A percentile compares a stretch with the other conserved stretches of the same genome.
These are phyloP conservation scores for Trichoderma harzianum DNA, from an alignment of 2,329 filamentous ascomycete genomes.

Conservation along the genomic window DNA sequence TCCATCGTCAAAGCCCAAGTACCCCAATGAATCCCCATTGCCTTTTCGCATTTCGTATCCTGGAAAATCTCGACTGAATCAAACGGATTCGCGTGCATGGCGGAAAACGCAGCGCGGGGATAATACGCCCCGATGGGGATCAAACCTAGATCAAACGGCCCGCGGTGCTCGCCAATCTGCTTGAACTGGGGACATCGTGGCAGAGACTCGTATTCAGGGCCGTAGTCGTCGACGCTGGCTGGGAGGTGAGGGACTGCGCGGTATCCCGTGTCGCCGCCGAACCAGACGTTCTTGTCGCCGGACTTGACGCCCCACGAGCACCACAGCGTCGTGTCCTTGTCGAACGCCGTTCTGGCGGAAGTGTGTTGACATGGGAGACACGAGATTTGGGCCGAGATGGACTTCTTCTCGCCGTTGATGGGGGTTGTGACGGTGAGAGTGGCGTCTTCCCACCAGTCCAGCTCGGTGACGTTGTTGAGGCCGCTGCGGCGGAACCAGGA, in stretches of 20 bases:
- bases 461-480: slow-evolving; percentile 74
- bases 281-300: slow-evolving; percentile 76
- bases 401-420: slow-evolving; percentile 31
- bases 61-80: slow-evolving; percentile 87
- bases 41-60: slow-evolving; percentile 73
- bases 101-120: slow-evolving; percentile 68
- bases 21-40: slow-evolving; percentile 91
- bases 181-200: slow-evolving; percentile 81
- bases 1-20: slow-evolving; percentile 85
- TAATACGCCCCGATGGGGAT: slow-evolving; percentile 92
- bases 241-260: slow-evolving; percentile 67
- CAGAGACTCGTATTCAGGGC: slow-evolving; percentile 59
- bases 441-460: slow-evolving; percentile 92
- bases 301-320: slow-evolving; percentile 78
- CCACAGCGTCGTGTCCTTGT: slow-evolving; percentile 79
- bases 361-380: slow-evolving; percentile 85
- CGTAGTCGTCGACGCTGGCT: slow-evolving; percentile 65
- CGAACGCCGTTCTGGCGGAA: slow-evolving; percentile 64
- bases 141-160: slow-evolving; percentile 85
- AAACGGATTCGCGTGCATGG: slow-evolving; percentile 81
- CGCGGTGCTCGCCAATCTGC: slow-evolving; percentile 74
- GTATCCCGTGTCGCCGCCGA: slow-evolving; percentile 89
- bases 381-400: slow-evolving; percentile 67
- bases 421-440: slow-evolving; percentile 58
- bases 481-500: slow-evolving; percentile 73